phyloP scores from a whole-genome alignment of 345 rosid species.

The Kandelia obovata region DNA sequence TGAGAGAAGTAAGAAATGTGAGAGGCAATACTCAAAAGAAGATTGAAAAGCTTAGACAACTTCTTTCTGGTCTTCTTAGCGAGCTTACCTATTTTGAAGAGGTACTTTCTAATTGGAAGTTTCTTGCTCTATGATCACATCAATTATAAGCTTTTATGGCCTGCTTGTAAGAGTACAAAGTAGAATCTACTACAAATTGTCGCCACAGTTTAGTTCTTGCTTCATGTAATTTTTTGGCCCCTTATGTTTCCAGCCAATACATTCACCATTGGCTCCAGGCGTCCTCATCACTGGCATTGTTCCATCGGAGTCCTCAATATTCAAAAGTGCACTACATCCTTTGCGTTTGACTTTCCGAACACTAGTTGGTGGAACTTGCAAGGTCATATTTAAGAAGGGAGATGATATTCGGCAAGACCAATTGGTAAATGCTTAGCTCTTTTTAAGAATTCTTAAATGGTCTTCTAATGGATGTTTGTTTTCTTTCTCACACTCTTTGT shows the following conservation, averaged over 20 bases:
- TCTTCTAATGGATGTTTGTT: not conserved
- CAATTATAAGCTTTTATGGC: conserved; percentile 12
- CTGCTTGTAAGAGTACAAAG: conserved; percentile 8
- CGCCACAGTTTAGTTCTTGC: conserved; percentile 7
- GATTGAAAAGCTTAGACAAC: conserved; percentile 96
- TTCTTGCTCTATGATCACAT: conserved; percentile 11
- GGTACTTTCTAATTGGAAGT: conserved; percentile 42
- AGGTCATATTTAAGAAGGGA: conserved; percentile 92
- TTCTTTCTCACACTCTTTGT: not conserved
- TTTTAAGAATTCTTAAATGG: not conserved
- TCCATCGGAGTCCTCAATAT: conserved; percentile 90
- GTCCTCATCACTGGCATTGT: conserved; percentile 83
- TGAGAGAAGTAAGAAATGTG: conserved; percentile 87
- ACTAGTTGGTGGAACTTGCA: conserved; percentile 69
- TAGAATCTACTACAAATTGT: conserved; percentile 5
- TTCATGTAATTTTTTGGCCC: conserved; percentile 14
- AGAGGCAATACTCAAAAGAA: conserved; percentile 97
- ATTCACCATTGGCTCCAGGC: conserved; percentile 80
- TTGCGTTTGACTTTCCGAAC: conserved; percentile 82
- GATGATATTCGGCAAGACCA: conserved; percentile 99
- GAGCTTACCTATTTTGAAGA: conserved; percentile 96
- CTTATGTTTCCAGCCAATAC: conserved; percentile 65
- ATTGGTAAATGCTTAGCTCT: conserved; percentile 48
- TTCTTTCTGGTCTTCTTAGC: conserved; percentile 90
- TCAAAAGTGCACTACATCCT: conserved; percentile 89